Evolutionary conservation across 2,329 filamentous ascomycete genomes (phyloP).

Genomic region (Venturia effusa): DNA sequence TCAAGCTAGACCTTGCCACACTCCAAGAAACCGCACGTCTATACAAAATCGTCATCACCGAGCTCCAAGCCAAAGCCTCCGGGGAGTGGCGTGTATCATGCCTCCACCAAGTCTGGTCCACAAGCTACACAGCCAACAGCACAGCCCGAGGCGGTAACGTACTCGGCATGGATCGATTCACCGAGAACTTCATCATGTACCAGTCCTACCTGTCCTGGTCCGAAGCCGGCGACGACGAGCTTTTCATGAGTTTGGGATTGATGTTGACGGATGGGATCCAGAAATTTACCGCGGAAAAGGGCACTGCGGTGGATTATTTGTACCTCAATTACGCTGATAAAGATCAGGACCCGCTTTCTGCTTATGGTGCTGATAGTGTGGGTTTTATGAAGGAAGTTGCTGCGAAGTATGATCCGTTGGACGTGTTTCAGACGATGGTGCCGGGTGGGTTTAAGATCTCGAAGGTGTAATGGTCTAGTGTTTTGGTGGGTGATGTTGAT

Average conservation of each 20-base stretch:
- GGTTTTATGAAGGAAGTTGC: background rate
- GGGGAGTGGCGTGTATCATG: background rate
- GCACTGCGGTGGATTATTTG: constrained; percentile 24
- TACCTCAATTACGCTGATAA: constrained; percentile 39
- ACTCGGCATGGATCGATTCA: background rate
- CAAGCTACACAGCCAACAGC: background rate
- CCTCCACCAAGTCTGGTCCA: background rate
- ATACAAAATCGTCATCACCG: background rate
- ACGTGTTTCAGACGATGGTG: background rate
- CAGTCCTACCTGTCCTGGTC: background rate
- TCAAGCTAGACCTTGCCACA: background rate
- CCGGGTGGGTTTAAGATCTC: background rate
- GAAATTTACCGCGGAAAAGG: constrained; percentile 12
- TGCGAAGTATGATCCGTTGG: background rate
- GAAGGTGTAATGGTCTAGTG: background rate
- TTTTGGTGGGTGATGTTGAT: background rate
- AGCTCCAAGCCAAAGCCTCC: background rate
- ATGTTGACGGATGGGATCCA: background rate
- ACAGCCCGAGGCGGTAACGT: background rate
- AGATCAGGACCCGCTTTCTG: constrained; percentile 31
- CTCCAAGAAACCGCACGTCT: background rate
- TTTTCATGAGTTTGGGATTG: background rate
- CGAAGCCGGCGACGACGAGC: constrained; percentile 1
- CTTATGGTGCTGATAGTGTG: constrained; percentile 31
- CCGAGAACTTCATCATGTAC: background rate